phyloP scores from a whole-genome alignment of 2,329 filamentous ascomycete species.

The Fusarium papillatum region DNA sequence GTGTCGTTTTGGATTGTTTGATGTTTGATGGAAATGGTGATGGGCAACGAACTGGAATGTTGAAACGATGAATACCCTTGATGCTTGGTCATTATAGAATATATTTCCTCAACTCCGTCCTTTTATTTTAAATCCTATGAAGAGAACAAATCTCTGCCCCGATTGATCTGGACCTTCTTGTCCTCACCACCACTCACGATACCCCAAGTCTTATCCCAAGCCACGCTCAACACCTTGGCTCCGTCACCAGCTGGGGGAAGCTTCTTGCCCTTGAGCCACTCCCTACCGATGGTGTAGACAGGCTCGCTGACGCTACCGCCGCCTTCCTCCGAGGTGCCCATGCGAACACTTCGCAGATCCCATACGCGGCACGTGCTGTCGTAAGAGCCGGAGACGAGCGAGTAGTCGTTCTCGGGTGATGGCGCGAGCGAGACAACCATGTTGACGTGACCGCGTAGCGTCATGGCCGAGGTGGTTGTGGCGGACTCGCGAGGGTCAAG shows the following conservation, averaged over 20 bases:
- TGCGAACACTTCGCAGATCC: conserved; percentile 84
- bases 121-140: conserved; percentile 45
- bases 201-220: conserved; percentile 88
- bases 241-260: conserved; percentile 82
- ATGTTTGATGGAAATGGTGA: not conserved
- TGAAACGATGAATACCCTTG: conserved; percentile 15
- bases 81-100: conserved; percentile 26
- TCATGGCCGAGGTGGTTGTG: conserved; percentile 85
- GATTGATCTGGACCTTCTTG: conserved; percentile 93
- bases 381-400: conserved; percentile 90
- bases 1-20: not conserved
- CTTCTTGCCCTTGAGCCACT: conserved; percentile 76
- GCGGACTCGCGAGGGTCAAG: conserved; percentile 89
- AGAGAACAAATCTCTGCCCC: conserved; percentile 67
- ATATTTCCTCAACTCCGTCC: conserved; percentile 24
- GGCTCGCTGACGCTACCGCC: conserved; percentile 77
- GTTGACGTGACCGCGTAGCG: conserved; percentile 91
- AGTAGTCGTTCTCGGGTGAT: conserved; percentile 78
- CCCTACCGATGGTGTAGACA: conserved; percentile 82
- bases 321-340: conserved; percentile 70
- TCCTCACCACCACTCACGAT: conserved; percentile 96
- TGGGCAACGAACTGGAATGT: not conserved
- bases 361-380: conserved; percentile 95
- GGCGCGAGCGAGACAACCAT: conserved; percentile 66
- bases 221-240: conserved; percentile 89